Evolutionary conservation across 495 filamentous ascomycete species (phyloP).

Genomic region (Talaromyces liani): DNA sequence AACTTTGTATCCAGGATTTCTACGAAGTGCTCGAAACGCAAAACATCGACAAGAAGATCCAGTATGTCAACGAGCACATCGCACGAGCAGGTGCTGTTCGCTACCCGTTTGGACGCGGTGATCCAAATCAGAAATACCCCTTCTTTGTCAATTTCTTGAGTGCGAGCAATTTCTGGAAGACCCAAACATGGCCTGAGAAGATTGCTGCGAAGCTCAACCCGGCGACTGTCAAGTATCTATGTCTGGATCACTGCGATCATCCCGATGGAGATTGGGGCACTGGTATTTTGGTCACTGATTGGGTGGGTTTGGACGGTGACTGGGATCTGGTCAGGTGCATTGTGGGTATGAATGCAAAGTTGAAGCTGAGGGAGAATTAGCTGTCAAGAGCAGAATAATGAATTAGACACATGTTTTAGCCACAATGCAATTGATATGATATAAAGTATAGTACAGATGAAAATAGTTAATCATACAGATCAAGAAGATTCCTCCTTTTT

Average conservation of each 20-base stretch:
- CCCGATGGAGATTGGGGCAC: slow-evolving; percentile 66
- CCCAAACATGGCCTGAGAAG: slow-evolving; percentile 86
- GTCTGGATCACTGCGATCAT: slow-evolving; percentile 52
- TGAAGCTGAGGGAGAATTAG: slow-evolving; percentile 43
- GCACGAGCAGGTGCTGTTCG: slow-evolving; percentile 53
- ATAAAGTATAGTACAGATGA: slow-evolving; percentile 31
- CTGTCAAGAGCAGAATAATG: neutral
- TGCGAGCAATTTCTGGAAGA: slow-evolving; percentile 88
- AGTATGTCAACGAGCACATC: slow-evolving; percentile 64
- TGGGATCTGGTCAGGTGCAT: slow-evolving; percentile 90
- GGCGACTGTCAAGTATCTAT: slow-evolving; percentile 74
- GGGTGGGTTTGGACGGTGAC: slow-evolving; percentile 82
- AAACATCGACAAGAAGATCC: slow-evolving; percentile 76
- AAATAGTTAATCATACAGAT: neutral
- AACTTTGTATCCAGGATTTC: slow-evolving; percentile 87
- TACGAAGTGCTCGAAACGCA: slow-evolving; percentile 75
- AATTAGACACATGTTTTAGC: neutral
- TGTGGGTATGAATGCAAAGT: slow-evolving; percentile 81
- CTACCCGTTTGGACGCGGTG: slow-evolving; percentile 32
- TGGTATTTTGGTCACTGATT: slow-evolving; percentile 90
- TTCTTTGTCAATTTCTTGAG: slow-evolving; percentile 88
- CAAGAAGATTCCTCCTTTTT: slow-evolving; percentile 29
- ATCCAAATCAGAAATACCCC: slow-evolving; percentile 42
- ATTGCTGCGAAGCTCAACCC: slow-evolving; percentile 91
- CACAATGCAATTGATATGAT: neutral